Base-by-base conservation (phyloP, 2,329 filamentous ascomycete species). In the Fusarium begoniae region DNA sequence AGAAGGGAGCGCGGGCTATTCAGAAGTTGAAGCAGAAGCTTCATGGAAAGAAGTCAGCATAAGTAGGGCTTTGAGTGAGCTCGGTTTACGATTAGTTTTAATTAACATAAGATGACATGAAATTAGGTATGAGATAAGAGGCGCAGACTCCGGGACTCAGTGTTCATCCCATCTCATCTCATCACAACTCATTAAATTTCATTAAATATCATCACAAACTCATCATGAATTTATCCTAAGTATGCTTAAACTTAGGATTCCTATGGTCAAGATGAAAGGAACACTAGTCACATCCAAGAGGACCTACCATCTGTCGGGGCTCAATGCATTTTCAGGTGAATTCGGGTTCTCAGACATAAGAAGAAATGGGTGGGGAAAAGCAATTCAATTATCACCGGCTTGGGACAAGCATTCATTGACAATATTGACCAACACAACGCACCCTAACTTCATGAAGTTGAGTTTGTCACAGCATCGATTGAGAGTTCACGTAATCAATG, bases 21-120 rank as follows among this genome's bases (percentile, higher is more conserved):
- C 72, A 71, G 22, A 72, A 73, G 53, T 2, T 80, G 53, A 78
- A 80, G 44, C 71, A 75, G 24, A 80, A 67, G 38, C 3, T 79
- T 8, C 24, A 71, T 3, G 70, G 77, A 0, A 78, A 70, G 26
- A 66, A 40, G 13, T 1, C 4, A 28, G 6, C 14, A n/a, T 40
- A 28, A 8, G 3, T 5, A 22, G 6, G 3, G 14, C 18, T 12
- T 9, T 2, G 1, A 2, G 24, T 17, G 18, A 15, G 9, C 9
- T 11, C 1, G 3, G 3, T 8, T 12, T 38, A 22, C 1, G 14
- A 13, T 35, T 3, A 17, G 14, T 4, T 24, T 26, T 2, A 18
- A n/a, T 22, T 22, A 8, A 26, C 1, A 38, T 17, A 8, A 24
- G 22, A 32, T 50, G 20, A 5, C 4, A 51, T 13, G 15, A 18